Evolutionary conservation across 2,329 filamentous ascomycete species (phyloP).

Genomic region (Hypomyces rosellus): DNA sequence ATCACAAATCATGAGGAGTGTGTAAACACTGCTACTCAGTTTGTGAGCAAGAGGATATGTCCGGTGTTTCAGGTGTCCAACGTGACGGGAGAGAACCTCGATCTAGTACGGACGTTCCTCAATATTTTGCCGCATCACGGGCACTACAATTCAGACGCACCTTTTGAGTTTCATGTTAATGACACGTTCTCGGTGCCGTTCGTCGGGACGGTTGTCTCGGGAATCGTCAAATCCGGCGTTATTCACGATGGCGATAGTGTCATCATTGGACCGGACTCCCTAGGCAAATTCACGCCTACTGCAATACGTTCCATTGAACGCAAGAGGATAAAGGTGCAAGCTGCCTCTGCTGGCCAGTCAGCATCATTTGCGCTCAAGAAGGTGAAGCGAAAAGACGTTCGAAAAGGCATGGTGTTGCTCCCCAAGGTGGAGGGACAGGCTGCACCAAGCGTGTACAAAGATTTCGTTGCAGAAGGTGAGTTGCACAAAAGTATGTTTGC

Average conservation of each 20-base stretch:
- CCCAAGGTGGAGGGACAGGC: constrained; percentile 71
- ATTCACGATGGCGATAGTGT: constrained; percentile 88
- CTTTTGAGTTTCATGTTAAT: constrained; percentile 93
- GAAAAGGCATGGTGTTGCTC: constrained; percentile 96
- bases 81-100: constrained; percentile 85
- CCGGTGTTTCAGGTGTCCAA: constrained; percentile 98
- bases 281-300: constrained; percentile 84
- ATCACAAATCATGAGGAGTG: constrained; percentile 88
- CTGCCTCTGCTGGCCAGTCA: constrained; percentile 84
- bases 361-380: constrained; percentile 87
- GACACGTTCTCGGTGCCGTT: constrained; percentile 98
- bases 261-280: constrained; percentile 80
- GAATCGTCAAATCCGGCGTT: constrained; percentile 82
- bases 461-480: constrained; percentile 72
- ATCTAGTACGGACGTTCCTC: constrained; percentile 85
- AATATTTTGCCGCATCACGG: constrained; percentile 95
- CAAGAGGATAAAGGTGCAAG: constrained; percentile 83
- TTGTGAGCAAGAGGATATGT: constrained; percentile 90
- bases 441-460: constrained; percentile 62
- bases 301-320: constrained; percentile 89
- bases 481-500: too few species aligned
- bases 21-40: constrained; percentile 91
- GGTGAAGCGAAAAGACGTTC: constrained; percentile 81
- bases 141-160: constrained; percentile 79
- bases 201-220: constrained; percentile 91